These are phyloP conservation scores for Suillus hirtellus DNA, from an alignment of 768 basidiomycete species.

Conservation along the genomic window DNA sequence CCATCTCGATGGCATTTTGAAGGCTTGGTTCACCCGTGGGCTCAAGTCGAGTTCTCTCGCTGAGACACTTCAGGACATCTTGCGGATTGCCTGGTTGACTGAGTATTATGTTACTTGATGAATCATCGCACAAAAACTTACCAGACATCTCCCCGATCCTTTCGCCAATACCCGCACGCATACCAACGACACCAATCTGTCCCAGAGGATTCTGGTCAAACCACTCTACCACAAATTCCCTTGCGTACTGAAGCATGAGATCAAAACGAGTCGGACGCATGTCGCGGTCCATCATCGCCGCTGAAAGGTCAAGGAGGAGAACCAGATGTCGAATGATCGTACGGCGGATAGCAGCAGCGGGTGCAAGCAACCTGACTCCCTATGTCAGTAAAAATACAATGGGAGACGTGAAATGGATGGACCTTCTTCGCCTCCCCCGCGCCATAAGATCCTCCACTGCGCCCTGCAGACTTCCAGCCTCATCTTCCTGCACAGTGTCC, in stretches of 20 bases:
- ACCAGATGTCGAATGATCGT: conserved; percentile 96
- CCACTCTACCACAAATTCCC: conserved; percentile 94
- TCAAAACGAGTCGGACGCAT: conserved; percentile 95
- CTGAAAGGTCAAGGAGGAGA: conserved; percentile 88
- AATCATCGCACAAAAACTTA: conserved; percentile 34
- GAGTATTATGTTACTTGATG: conserved; percentile 12
- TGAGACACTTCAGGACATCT: conserved; percentile 85
- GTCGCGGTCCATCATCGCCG: conserved; percentile 93
- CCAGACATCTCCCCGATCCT: conserved; percentile 92
- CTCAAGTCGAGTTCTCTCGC: conserved; percentile 85
- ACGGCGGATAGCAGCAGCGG: conserved; percentile 85
- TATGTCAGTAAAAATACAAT: conserved; percentile 13
- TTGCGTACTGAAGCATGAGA: conserved; percentile 83
- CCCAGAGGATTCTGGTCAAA: conserved; percentile 99
- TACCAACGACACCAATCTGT: conserved; percentile 93
- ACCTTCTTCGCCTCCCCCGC: conserved; percentile 82
- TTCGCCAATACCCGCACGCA: conserved; percentile 90
- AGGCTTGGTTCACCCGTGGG: conserved; percentile 92
- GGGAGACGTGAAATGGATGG: conserved; percentile 19
- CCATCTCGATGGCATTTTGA: conserved; percentile 98
- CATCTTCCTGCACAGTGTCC: conserved; percentile 98
- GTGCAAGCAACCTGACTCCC: conserved; percentile 67
- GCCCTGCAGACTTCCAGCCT: conserved; percentile 84
- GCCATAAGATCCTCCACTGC: conserved; percentile 91
- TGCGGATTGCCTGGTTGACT: conserved; percentile 80